Conservation (phyloP, 371 early-diverging fungal genomes). For the Thermomucor indicae-seudaticae region DNA sequence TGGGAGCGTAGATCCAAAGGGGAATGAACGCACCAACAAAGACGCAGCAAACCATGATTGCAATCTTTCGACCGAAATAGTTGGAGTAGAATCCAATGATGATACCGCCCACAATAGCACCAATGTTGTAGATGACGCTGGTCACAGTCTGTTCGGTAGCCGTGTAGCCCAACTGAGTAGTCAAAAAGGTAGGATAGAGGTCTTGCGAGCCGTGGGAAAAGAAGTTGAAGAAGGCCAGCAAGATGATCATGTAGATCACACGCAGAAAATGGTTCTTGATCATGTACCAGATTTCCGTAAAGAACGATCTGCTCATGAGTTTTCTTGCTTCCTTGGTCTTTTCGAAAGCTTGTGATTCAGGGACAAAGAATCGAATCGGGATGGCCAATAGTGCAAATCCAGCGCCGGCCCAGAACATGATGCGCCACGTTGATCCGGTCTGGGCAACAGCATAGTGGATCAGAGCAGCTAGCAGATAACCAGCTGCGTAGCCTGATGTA, state of each 20-base stretch:
- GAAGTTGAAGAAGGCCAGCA: constrained; percentile 66
- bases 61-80: constrained; percentile 59
- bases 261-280: constrained; percentile 52
- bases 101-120: constrained; percentile 71
- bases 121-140: constrained; percentile 56
- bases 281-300: constrained; percentile 42
- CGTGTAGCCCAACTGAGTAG: constrained; percentile 50
- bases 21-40: constrained; percentile 62
- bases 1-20: constrained; percentile 57
- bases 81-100: constrained; percentile 61
- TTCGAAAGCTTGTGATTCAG: constrained; percentile 59
- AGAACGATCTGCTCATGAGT: constrained; percentile 25
- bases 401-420: constrained; percentile 65
- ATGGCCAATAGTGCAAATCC: constrained; percentile 60
- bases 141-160: constrained; percentile 53
- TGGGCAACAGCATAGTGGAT: constrained; percentile 51
- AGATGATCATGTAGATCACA: constrained; percentile 52
- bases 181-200: constrained; percentile 67
- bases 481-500: constrained; percentile 52
- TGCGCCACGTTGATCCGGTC: constrained; percentile 58
- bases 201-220: constrained; percentile 71
- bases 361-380: constrained; percentile 56
- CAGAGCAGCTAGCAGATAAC: constrained; percentile 60
- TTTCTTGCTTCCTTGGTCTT: constrained; percentile 37
- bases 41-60: constrained; percentile 42